Conservation (phyloP, 768 basidiomycete species). For the Pisolithus marmoratus region DNA sequence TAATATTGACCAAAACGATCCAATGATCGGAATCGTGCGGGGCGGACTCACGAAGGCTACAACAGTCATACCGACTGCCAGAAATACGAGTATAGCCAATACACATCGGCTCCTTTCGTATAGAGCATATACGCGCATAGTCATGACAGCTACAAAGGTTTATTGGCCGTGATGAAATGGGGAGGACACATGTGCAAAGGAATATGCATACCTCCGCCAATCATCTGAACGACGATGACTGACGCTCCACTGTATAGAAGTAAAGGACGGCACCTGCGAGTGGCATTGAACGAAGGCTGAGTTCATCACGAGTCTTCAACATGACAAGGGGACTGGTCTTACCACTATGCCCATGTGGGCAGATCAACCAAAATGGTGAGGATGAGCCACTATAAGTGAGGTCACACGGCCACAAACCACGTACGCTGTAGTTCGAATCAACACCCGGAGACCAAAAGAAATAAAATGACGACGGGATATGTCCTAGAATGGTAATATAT, state of each 20-base stretch:
- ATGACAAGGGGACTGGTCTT: neutral
- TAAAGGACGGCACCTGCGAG: neutral
- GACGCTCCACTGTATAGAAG: neutral
- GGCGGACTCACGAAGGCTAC: neutral
- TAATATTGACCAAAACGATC: too few relatives aligned
- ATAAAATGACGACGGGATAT: constrained; percentile 32
- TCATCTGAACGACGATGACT: neutral
- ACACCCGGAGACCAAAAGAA: constrained; percentile 23
- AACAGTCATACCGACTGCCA: neutral
- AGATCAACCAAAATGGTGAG: too few relatives aligned
- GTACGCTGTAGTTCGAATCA: neutral
- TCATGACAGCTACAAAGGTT: neutral
- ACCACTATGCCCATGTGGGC: neutral
- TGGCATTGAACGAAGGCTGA: neutral
- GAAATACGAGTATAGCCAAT: neutral
- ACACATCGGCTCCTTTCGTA: neutral
- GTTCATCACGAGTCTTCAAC: neutral
- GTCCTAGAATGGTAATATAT: constrained; percentile 34
- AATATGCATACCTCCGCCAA: neutral
- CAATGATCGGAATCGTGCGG: neutral
- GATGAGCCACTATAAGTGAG: neutral
- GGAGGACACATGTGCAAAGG: neutral
- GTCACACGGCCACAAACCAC: neutral
- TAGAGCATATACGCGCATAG: neutral
- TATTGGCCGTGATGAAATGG: neutral